Evolutionary conservation across 495 filamentous ascomycete species (phyloP), one percentile per base, ranked within the genome.

Genomic region (Achaetomiella virescens): DNA sequence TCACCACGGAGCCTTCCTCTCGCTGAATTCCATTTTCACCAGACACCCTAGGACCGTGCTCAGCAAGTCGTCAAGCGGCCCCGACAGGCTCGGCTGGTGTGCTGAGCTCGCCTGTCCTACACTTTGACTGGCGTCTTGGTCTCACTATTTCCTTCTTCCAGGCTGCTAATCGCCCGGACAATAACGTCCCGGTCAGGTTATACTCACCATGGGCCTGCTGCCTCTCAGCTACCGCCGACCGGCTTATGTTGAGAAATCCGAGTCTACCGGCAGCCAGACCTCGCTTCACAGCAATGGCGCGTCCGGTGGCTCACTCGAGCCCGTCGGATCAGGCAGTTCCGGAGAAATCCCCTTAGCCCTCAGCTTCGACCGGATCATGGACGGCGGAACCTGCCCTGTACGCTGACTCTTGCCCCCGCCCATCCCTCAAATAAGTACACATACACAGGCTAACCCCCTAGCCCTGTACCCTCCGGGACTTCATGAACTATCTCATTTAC

Each of bases 401-500:
- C 70, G 84, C 49, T 24, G 27, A 31, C 27, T n/a, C n/a, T n/a
- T n/a, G 9, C 27, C 27, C 27, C 27, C 46, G 42, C 11, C 40
- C 10, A 36, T 7, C 21, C 21, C 0, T 33, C 20, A 50, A 4
- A 20, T 15, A 25, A 24, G 31, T 10, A 2, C 9, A 21, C 27
- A 47, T 25, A 50, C 56, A 58, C n/a, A 27, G 11, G n/a, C n/a
- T n/a, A 15, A 18, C n/a, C 11, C 57, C 27, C 5, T 9, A 31
- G 87, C 88, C 88, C 24, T 82, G 82, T 65, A 89, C 88, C 0
- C 63, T 78, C 25, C 79, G 86, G 25, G 87, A 91, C 59, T 90
- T 91, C 65, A 87, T 90, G 83, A 86, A 88, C 70, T 91, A 89
- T 63, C 75, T 90, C 41, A 74, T 83, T 49, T 88, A 89, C 66